Conservation (phyloP, 202 grass and related monocot genomes). For the Cymbopogon flexuosus region DNA sequence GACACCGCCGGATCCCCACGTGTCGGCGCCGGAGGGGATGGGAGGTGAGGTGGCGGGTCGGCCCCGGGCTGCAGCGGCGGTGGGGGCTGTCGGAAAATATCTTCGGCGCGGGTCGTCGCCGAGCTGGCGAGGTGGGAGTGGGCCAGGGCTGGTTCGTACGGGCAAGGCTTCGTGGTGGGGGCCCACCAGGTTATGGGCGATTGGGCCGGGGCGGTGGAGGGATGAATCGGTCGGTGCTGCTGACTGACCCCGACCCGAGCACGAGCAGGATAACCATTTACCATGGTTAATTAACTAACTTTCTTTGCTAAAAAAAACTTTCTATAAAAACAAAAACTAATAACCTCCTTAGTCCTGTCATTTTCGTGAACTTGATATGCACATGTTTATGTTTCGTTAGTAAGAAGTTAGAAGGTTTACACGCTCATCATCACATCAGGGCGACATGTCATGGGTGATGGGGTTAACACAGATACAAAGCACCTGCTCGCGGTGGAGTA, state of each 20-base stretch:
- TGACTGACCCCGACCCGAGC: background rate
- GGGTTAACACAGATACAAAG: too few species aligned
- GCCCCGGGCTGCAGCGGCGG: background rate
- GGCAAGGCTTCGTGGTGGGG: background rate
- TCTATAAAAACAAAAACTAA: too few species aligned
- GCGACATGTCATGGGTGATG: too few species aligned
- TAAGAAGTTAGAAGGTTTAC: too few species aligned
- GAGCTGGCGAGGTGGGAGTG: background rate
- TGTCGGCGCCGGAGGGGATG: background rate
- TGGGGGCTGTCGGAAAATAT: slow-evolving; percentile 40
- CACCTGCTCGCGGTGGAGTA: too few species aligned
- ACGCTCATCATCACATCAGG: too few species aligned
- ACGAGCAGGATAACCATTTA: background rate
- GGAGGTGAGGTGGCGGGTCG: background rate
- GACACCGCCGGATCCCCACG: background rate
- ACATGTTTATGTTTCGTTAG: too few species aligned
- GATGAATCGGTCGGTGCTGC: too few species aligned
- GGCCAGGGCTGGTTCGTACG: background rate
- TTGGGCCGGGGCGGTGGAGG: background rate
- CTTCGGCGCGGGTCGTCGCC: background rate
- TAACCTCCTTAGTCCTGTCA: too few species aligned
- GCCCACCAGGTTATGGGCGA: background rate
- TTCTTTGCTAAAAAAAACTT: too few species aligned
- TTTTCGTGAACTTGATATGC: too few species aligned
- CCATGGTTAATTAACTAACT: too few species aligned